These are phyloP conservation scores for Corynespora cassiicola DNA, from an alignment of 2,329 filamentous ascomycete species.

Conservation along the genomic window DNA sequence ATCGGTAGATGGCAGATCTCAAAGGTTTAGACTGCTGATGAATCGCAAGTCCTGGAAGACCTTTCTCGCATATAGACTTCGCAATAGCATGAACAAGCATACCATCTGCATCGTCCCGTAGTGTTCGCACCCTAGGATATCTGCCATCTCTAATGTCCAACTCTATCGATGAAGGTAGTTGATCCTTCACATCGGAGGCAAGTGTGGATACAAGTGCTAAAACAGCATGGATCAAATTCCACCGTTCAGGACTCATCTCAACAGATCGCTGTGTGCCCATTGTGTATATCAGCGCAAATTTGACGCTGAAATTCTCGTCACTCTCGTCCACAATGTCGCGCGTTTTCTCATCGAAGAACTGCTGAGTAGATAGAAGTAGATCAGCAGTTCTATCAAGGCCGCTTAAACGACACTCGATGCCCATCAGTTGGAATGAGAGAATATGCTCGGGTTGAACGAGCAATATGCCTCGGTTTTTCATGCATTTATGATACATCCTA, in stretches of 20 bases:
- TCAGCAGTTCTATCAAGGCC: conserved; percentile 35
- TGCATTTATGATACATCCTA: conserved; percentile 54
- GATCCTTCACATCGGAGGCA: conserved; percentile 32
- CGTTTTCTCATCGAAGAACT: conserved; percentile 52
- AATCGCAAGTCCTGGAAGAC: conserved; percentile 55
- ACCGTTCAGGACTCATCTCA: conserved; percentile 62
- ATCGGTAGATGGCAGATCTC: conserved; percentile 46
- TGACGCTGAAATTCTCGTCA: conserved; percentile 67
- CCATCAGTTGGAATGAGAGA: conserved; percentile 69
- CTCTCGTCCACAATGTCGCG: conserved; percentile 70
- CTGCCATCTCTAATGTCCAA: conserved; percentile 39
- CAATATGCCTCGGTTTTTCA: conserved; percentile 60
- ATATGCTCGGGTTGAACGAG: conserved; percentile 70
- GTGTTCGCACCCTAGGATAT: conserved; percentile 59
- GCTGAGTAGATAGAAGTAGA: conserved; percentile 50
- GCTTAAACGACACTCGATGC: conserved; percentile 56
- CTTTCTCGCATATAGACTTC: conserved; percentile 50
- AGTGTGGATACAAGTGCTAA: conserved; percentile 53
- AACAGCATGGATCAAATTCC: conserved; percentile 62
- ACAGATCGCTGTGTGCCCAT: conserved; percentile 61
- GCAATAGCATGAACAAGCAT: conserved; percentile 32
- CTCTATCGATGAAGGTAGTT: conserved; percentile 52
- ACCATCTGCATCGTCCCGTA: conserved; percentile 48
- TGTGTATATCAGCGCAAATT: conserved; percentile 69
- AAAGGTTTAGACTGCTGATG: conserved; percentile 37